Evolutionary conservation across 1,139 yeast genomes (phyloP).

Genomic region (Yamadazyma atmosphaerica): DNA sequence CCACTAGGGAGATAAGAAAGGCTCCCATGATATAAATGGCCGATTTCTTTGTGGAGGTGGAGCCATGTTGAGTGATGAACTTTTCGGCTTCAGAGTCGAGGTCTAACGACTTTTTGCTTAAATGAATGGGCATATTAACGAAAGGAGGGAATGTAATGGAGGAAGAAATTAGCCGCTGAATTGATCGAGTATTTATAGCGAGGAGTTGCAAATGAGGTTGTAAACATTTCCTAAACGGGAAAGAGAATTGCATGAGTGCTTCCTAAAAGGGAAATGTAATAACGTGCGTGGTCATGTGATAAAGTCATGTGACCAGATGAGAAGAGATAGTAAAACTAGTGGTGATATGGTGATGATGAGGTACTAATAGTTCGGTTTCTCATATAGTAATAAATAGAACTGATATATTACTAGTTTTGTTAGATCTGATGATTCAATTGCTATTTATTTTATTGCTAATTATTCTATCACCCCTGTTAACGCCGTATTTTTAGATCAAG

Average conservation of each 20-base stretch:
- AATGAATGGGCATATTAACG: conserved; percentile 9
- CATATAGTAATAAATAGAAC: too few species aligned
- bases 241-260: conserved; percentile 5
- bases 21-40: conserved; percentile 3
- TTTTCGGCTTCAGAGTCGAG: conserved; percentile 5
- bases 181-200: background rate
- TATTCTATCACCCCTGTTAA: too few species aligned
- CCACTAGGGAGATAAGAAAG: conserved; percentile 12
- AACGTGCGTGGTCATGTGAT: background rate
- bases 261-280: conserved; percentile 4
- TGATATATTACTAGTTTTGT: too few species aligned
- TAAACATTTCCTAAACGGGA: conserved; percentile 13
- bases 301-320: too few species aligned
- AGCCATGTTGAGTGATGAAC: background rate
- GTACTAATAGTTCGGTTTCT: too few species aligned
- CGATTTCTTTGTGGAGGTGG: background rate
- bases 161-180: too few species aligned
- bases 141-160: background rate
- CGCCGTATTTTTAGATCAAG: too few species aligned
- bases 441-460: too few species aligned
- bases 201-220: conserved; percentile 2
- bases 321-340: too few species aligned
- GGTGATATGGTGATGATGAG: too few species aligned
- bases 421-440: too few species aligned
- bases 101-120: conserved; percentile 8